Evolutionary conservation across 306 rosid species (phyloP).

Genomic region (Dalbergia cultrata): DNA sequence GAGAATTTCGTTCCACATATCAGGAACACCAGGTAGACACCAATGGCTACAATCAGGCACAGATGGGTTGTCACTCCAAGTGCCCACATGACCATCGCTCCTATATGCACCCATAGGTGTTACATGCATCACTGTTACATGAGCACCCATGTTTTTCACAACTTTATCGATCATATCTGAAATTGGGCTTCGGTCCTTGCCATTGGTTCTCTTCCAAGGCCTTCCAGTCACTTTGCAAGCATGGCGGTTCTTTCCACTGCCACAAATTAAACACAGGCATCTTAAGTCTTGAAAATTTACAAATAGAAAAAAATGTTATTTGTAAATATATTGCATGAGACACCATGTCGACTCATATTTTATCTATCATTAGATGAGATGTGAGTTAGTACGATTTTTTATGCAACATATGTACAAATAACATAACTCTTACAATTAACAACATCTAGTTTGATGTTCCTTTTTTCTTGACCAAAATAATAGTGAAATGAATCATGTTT

Average conservation of each 20-base stretch:
- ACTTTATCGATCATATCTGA: slow-evolving; percentile 71
- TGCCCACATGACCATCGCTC: slow-evolving; percentile 87
- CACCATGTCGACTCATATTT: no score
- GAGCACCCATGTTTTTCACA: slow-evolving; percentile 62
- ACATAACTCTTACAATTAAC: neutral
- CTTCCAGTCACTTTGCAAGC: slow-evolving; percentile 71
- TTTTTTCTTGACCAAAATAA: neutral
- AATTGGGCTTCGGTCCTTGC: slow-evolving; percentile 63
- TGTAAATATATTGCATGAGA: no score
- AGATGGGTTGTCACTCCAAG: slow-evolving; percentile 81
- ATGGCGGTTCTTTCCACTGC: slow-evolving; percentile 65
- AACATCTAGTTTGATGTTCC: slow-evolving; percentile 16
- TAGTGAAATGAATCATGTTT: neutral
- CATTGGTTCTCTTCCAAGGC: slow-evolving; percentile 69
- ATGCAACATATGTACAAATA: no score
- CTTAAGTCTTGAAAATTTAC: neutral
- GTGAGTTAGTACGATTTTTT: no score
- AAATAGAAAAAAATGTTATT: no score
- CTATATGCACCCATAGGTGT: slow-evolving; percentile 84
- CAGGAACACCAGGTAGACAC: slow-evolving; percentile 99
- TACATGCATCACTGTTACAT: slow-evolving; percentile 63
- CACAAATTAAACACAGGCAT: slow-evolving; percentile 44
- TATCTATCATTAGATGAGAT: no score
- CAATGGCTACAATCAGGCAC: slow-evolving; percentile 96
- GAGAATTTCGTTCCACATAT: slow-evolving; percentile 94